Conservation (phyloP, 257 asterid species). For the Thymus quinquecostatus region DNA sequence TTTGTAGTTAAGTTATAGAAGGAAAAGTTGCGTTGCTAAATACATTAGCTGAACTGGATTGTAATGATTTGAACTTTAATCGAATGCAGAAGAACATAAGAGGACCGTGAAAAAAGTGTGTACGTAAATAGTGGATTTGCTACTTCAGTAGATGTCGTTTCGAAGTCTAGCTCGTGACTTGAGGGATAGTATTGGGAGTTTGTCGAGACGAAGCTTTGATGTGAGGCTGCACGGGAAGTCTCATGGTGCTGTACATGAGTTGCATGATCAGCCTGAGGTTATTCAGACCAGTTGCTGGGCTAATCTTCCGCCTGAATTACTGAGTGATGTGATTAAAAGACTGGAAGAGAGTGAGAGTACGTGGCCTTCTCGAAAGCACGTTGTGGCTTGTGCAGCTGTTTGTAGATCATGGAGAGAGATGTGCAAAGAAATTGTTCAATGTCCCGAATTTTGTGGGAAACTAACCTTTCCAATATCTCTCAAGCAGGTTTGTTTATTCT, state of each 20-base stretch:
- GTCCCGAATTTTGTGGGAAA: constrained; percentile 69
- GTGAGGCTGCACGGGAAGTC: constrained; percentile 64
- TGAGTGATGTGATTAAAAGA: constrained; percentile 75
- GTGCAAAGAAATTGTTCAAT: constrained; percentile 73
- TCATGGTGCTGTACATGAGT: constrained; percentile 76
- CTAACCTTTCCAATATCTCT: constrained; percentile 81
- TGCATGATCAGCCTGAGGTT: constrained; percentile 62
- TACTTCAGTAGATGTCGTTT: constrained; percentile 61
- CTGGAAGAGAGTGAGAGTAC: constrained; percentile 80
- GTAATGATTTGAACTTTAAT: constrained; percentile 23
- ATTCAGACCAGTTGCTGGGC: constrained; percentile 90
- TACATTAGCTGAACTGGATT: constrained; percentile 28
- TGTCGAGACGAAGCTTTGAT: constrained; percentile 74
- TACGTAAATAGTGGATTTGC: constrained; percentile 27
- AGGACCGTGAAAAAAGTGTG: neutral
- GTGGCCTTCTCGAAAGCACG: constrained; percentile 84
- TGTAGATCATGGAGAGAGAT: constrained; percentile 89
- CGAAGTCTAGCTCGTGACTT: constrained; percentile 84
- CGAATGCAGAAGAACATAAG: constrained; percentile 32
- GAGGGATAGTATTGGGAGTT: constrained; percentile 81
- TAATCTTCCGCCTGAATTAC: constrained; percentile 78
- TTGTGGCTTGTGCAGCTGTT: constrained; percentile 86
- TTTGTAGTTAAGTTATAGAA: constrained; percentile 60
- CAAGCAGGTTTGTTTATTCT: constrained; percentile 58
- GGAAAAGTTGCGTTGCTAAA: constrained; percentile 35